Evolutionary conservation across 352 stramenopile genomes (phyloP), one percentile per base, ranked within the genome.

Genomic region (Phytopythium montanum): DNA sequence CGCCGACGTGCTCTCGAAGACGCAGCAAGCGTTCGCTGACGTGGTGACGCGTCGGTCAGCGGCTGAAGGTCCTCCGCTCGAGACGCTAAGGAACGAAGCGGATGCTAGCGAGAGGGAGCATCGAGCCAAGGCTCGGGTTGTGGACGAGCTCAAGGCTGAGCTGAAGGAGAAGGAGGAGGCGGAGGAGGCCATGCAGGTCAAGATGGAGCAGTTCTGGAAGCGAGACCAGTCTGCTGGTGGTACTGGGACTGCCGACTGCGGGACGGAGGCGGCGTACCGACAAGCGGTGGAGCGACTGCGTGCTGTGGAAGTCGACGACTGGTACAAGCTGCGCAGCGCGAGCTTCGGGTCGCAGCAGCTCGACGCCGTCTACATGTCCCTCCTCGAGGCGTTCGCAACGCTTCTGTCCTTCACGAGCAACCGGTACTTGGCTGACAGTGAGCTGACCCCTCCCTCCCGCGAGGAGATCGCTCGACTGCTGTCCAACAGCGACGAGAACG

Each of bases 201-300:
- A 90, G 68, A 69, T 94, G 12, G 85, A 94, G 56, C 63, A 60
- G 12, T 94, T 92, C 57, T 92, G 85, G 85, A 89, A 88, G 31
- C 68, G 75, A 26, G 78, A 90, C 13, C 72, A 49, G 42, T 18
- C 42, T 10, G 21, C 19, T 21, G 44, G 5, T 1, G 41, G 28
- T 14, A 13, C 23, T 9, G 48, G 48, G 2, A 7, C 7, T 7
- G 31, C 2, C 1, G 31, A 7, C 31, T 10, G 31, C 8, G 33
- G 33, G 6, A 29, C 86, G 9, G 81, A 94, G 49, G 39, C 53
- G 5, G 69, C 79, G 52, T 92, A 94, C 66, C 88, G 89, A 41
- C 64, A 71, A 29, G 76, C 85, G 0, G 85, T 94, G 1, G 67
- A 85, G 6, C 56, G 54, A 12, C 63, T 92, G 31, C 75, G 81